phyloP scores from a whole-genome alignment of 2,329 filamentous ascomycete species.

The Fusarium globosum region DNA sequence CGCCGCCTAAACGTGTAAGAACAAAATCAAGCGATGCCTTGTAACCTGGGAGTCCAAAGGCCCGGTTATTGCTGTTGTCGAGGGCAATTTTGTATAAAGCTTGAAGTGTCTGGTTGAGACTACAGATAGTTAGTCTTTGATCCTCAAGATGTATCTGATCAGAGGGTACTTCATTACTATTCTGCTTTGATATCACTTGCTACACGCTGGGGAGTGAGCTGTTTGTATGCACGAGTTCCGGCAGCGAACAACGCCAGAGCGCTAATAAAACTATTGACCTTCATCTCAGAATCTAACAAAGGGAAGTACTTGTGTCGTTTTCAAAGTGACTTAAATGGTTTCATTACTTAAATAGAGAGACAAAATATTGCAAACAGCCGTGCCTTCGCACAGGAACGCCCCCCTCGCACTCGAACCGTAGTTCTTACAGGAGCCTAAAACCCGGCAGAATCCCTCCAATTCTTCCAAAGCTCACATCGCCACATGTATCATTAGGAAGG shows the following conservation, averaged over 20 bases:
- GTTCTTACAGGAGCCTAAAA: neutral
- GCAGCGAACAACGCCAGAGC: neutral
- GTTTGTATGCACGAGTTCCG: neutral
- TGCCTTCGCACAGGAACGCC: neutral
- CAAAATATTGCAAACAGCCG: neutral
- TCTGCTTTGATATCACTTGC: conserved; percentile 15
- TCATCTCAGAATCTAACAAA: neutral
- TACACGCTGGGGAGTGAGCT: conserved; percentile 16
- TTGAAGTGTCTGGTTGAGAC: conserved; percentile 4
- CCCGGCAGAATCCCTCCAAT: neutral
- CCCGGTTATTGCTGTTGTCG: conserved; percentile 17
- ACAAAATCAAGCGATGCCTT: conserved; percentile 29
- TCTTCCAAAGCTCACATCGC: neutral
- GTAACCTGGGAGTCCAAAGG: conserved; percentile 28
- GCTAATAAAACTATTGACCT: neutral
- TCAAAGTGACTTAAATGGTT: too few species aligned
- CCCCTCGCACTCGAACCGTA: neutral
- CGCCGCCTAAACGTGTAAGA: neutral
- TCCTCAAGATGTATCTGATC: fast-evolving
- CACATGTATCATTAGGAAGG: neutral
- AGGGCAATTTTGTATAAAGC: conserved; percentile 16
- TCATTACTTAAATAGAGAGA: neutral
- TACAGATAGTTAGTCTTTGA: neutral
- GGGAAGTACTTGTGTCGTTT: neutral
- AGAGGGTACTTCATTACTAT: neutral